Evolutionary conservation across 257 asterid species (phyloP).

Genomic region (Solanum chmielewskii): DNA sequence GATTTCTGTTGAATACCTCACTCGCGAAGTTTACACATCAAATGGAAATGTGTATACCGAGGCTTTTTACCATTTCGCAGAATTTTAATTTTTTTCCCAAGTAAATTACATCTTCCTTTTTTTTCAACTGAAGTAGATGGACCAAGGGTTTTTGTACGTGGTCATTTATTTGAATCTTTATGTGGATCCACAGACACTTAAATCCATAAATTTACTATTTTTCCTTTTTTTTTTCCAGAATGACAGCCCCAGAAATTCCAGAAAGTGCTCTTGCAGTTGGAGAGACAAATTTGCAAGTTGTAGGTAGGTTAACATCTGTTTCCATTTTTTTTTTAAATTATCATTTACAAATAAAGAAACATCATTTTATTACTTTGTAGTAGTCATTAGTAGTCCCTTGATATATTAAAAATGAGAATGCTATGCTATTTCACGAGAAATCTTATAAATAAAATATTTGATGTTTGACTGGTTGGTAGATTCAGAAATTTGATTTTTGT

Average conservation of each 20-base stretch:
- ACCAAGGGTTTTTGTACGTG: neutral
- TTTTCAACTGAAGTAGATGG: neutral
- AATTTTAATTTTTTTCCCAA: neutral
- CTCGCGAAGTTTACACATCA: neutral
- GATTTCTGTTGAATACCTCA: neutral
- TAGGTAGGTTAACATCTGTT: constrained; percentile 13
- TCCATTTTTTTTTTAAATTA: neutral
- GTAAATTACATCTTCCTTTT: neutral
- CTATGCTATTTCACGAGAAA: neutral
- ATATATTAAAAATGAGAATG: neutral
- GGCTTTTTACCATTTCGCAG: neutral
- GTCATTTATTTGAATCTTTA: neutral
- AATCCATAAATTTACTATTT: neutral
- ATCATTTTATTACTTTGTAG: neutral
- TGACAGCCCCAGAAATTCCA: constrained; percentile 94
- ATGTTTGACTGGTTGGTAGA: neutral
- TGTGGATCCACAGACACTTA: neutral
- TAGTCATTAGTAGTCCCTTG: neutral
- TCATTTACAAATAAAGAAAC: neutral
- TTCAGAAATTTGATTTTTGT: neutral
- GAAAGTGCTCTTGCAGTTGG: constrained; percentile 66
- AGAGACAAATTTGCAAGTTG: constrained; percentile 64
- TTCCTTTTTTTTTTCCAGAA: constrained; percentile 22
- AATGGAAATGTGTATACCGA: neutral
- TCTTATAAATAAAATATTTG: neutral